These are phyloP conservation scores for Porodaedalea pini DNA, from an alignment of 1,284 basidiomycete genomes.

Conservation along the genomic window DNA sequence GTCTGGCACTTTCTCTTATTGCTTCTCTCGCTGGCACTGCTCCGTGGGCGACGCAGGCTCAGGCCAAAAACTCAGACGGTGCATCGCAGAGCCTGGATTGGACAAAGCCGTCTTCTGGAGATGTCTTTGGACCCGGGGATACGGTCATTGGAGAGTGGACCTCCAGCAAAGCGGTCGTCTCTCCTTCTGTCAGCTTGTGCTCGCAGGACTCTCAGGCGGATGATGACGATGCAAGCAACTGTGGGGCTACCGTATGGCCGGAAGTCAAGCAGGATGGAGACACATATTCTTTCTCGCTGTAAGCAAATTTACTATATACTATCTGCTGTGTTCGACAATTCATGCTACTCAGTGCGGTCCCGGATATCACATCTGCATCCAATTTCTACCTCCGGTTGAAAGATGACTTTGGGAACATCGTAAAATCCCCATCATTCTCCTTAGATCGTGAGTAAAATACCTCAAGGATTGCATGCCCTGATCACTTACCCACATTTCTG, in stretches of 20 bases:
- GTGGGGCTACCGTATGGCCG: conserved; percentile 40
- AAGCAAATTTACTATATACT: conserved; percentile 9
- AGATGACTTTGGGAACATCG: conserved; percentile 36
- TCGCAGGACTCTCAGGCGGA: neutral
- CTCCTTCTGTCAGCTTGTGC: conserved; percentile 17
- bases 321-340: neutral
- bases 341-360: conserved; percentile 30
- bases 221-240: conserved; percentile 22
- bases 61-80: neutral
- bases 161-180: conserved; percentile 6
- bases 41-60: neutral
- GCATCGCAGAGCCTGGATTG: neutral
- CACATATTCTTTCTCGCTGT: conserved; percentile 31
- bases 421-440: conserved; percentile 40
- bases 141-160: conserved; percentile 16
- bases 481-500: conserved; percentile 14
- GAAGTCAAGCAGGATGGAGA: conserved; percentile 34
- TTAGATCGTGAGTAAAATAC: conserved; percentile 36
- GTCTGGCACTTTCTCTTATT: conserved; percentile 6
- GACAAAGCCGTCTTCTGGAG: conserved; percentile 13
- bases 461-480: neutral
- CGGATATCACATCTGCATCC: conserved; percentile 30
- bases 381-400: conserved; percentile 39
- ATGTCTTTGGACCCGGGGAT: conserved; percentile 13
- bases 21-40: neutral